Conservation (phyloP, 805 yeast genomes). For the Nakazawaea molendinolei region DNA sequence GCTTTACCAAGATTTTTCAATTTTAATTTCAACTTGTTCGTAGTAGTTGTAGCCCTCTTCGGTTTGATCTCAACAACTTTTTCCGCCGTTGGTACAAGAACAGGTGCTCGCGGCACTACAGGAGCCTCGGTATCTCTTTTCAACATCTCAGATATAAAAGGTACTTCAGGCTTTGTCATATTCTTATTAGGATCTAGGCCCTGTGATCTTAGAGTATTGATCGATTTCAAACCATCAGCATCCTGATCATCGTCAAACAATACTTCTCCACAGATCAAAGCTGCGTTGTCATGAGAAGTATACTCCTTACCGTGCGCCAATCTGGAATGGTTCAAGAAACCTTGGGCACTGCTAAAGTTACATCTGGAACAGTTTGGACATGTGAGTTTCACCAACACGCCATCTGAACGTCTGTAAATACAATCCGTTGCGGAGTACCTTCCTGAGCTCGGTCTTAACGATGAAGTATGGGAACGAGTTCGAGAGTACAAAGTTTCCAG, state of each 20-base stretch:
- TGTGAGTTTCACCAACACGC: slow-evolving; percentile 57
- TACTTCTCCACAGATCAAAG: slow-evolving; percentile 55
- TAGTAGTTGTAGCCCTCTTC: slow-evolving; percentile 11
- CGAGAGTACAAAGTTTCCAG: slow-evolving; percentile 28
- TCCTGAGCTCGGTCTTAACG: slow-evolving; percentile 43
- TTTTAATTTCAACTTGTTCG: slow-evolving; percentile 11
- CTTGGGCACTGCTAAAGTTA: slow-evolving; percentile 75
- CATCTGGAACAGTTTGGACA: slow-evolving; percentile 64
- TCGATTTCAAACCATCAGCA: slow-evolving; percentile 36
- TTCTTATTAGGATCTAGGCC: slow-evolving; percentile 36
- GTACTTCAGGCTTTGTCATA: slow-evolving; percentile 30
- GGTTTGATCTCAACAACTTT: slow-evolving; percentile 1
- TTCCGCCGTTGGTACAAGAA: not conserved
- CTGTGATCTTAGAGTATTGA: slow-evolving; percentile 28
- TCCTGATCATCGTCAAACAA: slow-evolving; percentile 52
- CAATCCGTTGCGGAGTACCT: slow-evolving; percentile 35
- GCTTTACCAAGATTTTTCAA: slow-evolving; percentile 10
- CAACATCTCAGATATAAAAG: slow-evolving; percentile 18
- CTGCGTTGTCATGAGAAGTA: slow-evolving; percentile 70
- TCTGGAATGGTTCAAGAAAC: slow-evolving; percentile 71
- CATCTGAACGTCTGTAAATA: slow-evolving; percentile 62
- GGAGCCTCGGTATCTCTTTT: too few species aligned
- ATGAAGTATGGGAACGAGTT: slow-evolving; percentile 43
- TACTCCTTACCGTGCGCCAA: slow-evolving; percentile 68
- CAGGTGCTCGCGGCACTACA: too few species aligned